Conservation (phyloP, 1,139 yeast genomes). For the Eremothecium coryli region DNA sequence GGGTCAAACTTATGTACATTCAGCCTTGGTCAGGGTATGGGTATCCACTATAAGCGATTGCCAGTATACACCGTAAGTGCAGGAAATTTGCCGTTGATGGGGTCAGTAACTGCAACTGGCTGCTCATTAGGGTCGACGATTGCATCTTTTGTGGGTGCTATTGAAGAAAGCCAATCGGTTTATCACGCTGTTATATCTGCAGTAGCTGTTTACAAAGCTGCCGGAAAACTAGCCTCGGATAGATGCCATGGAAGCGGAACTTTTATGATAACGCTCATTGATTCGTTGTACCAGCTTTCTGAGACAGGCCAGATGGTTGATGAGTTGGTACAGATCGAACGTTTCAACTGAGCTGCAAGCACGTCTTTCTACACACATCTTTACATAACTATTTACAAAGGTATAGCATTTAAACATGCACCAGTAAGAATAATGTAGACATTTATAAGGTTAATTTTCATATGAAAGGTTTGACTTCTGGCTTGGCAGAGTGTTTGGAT, state of each 20-base stretch:
- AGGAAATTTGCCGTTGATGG: constrained; percentile 66
- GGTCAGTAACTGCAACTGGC: constrained; percentile 78
- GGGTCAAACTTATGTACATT: constrained; percentile 30
- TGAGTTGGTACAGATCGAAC: too few relatives aligned
- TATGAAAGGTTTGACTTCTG: constrained; percentile 53
- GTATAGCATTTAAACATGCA: background rate
- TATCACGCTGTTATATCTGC: constrained; percentile 51
- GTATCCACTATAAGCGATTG: constrained; percentile 23
- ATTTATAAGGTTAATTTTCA: constrained; percentile 35
- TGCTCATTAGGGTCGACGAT: constrained; percentile 75
- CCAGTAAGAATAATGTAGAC: too few relatives aligned
- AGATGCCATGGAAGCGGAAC: constrained; percentile 26
- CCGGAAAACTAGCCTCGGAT: constrained; percentile 47
- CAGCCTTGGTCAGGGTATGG: constrained; percentile 16
- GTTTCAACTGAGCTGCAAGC: too few relatives aligned
- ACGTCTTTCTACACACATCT: too few relatives aligned
- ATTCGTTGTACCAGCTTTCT: constrained; percentile 19
- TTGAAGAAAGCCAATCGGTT: constrained; percentile 28
- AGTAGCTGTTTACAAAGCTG: constrained; percentile 50
- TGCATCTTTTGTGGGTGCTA: constrained; percentile 49
- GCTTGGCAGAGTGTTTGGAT: constrained; percentile 46
- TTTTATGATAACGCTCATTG: constrained; percentile 25
- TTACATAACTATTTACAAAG: too few relatives aligned
- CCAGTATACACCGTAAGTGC: constrained; percentile 30
- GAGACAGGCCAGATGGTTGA: too few relatives aligned